phyloP scores from a whole-genome alignment of 306 rosid genomes.

The Cucurbita ficifolia region DNA sequence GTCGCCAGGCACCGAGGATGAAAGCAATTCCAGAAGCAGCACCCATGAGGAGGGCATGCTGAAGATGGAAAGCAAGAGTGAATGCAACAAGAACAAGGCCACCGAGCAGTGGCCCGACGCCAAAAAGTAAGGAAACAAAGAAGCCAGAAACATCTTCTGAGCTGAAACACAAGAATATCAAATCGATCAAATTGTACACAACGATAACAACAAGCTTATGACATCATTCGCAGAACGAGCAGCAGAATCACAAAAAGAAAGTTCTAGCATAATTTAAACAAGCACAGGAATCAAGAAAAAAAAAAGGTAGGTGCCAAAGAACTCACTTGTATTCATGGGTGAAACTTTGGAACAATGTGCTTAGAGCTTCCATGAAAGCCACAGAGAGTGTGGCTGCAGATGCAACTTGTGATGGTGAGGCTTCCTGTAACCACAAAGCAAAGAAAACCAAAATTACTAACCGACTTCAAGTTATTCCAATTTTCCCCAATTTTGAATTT shows the following conservation, averaged over 20 bases:
- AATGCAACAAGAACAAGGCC: conserved; percentile 62
- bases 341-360: conserved; percentile 76
- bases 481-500: not conserved
- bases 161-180: conserved; percentile 33
- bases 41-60: conserved; percentile 94
- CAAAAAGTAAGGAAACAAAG: conserved; percentile 88
- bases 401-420: conserved; percentile 90
- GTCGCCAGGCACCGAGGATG: conserved; percentile 95
- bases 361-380: conserved; percentile 97
- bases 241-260: not conserved
- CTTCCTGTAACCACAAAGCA: conserved; percentile 47
- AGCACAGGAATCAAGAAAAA: not conserved
- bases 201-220: not conserved
- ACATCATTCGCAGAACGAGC: not conserved
- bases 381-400: conserved; percentile 88
- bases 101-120: conserved; percentile 90
- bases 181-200: not conserved
- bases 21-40: conserved; percentile 90
- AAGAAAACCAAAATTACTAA: not conserved
- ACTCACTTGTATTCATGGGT: conserved; percentile 81
- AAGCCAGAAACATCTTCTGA: conserved; percentile 95
- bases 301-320: not conserved
- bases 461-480: not conserved
- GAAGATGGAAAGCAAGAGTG: conserved; percentile 70
- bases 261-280: not conserved